Evolutionary conservation across 495 filamentous ascomycete genomes (phyloP).

Genomic region (Daldinia concentrica): DNA sequence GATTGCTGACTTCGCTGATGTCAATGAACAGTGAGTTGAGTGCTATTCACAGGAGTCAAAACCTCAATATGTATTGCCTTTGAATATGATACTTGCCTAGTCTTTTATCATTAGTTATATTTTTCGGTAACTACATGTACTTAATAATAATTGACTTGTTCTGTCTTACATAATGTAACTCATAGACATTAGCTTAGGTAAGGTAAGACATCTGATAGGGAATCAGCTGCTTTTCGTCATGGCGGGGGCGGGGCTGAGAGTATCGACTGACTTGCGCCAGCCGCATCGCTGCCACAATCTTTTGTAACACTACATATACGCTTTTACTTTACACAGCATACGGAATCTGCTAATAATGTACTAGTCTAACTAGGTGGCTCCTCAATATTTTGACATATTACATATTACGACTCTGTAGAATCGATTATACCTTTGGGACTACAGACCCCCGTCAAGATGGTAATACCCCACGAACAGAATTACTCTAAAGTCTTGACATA

Average conservation of each 20-base stretch:
- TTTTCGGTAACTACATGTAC: no score
- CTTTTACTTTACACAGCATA: constrained; percentile 1
- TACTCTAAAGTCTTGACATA: background rate
- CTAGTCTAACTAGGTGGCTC: background rate
- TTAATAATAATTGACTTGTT: background rate
- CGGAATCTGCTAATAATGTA: background rate
- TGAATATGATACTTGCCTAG: no score
- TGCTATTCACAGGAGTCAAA: no score
- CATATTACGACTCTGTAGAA: background rate
- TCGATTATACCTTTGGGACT: background rate
- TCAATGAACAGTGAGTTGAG: background rate
- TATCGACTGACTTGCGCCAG: constrained; percentile 31
- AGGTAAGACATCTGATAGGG: background rate
- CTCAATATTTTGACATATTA: background rate
- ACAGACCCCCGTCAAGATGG: constrained; percentile 11
- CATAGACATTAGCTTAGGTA: background rate
- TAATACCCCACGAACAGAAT: constrained; percentile 3
- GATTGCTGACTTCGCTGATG: background rate
- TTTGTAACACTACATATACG: background rate
- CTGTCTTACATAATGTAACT: background rate
- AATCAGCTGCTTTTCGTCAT: constrained; percentile 25
- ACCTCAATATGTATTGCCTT: no score
- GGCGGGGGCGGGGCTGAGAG: constrained; percentile 33
- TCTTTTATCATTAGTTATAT: no score
- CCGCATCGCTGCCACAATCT: constrained; percentile 1